Evolutionary conservation across 805 yeast genomes (phyloP).

Genomic region (Lachancea fermentati): DNA sequence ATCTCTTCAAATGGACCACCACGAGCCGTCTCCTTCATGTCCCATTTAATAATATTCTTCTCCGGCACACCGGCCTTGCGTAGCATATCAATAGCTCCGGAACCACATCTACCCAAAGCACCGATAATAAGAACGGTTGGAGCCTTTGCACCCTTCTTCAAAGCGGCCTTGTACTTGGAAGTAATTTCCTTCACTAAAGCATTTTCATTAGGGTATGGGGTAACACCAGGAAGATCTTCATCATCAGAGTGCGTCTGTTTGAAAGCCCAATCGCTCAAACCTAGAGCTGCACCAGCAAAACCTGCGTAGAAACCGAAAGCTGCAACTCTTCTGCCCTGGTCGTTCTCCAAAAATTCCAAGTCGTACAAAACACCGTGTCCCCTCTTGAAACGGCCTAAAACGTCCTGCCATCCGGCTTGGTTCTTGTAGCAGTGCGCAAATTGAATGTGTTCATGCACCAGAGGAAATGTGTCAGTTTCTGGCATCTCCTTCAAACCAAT

Average conservation of each 20-base stretch:
- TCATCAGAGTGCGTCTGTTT: constrained; percentile 67
- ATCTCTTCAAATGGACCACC: constrained; percentile 98
- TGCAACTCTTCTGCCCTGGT: constrained; percentile 95
- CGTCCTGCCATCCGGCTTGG: constrained; percentile 97
- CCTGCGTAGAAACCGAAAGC: constrained; percentile 99
- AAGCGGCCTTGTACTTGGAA: constrained; percentile 51
- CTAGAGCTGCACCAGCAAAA: constrained; percentile 99
- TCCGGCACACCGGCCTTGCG: constrained; percentile 85
- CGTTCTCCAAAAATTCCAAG: constrained; percentile 90
- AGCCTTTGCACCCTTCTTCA: constrained; percentile 51
- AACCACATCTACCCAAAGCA: constrained; percentile 97
- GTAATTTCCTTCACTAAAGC: constrained; percentile 70
- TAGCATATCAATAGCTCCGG: constrained; percentile 88
- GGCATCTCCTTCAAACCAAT: constrained; percentile 94
- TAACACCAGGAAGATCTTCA: constrained; percentile 70
- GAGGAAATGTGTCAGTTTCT: constrained; percentile 82
- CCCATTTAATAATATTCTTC: constrained; percentile 84
- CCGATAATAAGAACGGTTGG: constrained; percentile 91
- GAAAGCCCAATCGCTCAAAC: constrained; percentile 90
- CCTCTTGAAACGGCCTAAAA: constrained; percentile 77
- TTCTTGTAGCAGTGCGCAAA: constrained; percentile 98
- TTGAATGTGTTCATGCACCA: constrained; percentile 93
- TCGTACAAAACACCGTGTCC: constrained; percentile 92
- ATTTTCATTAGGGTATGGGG: constrained; percentile 77
- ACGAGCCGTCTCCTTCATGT: constrained; percentile 89